Evolutionary conservation across 495 filamentous ascomycete species (phyloP).

Genomic region (Ramalina intermedia): DNA sequence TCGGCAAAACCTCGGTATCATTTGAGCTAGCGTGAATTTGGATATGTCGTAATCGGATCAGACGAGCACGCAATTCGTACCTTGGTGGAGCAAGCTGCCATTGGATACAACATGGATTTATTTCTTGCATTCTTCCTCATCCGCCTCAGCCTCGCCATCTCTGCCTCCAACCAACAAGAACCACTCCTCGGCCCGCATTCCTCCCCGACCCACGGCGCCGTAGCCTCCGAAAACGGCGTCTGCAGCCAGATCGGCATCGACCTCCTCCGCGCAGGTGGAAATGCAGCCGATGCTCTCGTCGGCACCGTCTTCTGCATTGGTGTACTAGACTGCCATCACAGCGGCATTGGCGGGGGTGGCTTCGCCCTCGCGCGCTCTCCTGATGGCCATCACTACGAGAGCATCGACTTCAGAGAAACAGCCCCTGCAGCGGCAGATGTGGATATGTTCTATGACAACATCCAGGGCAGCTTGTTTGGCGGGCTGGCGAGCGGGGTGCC

Average conservation of each 20-base stretch:
- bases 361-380: conserved; percentile 51
- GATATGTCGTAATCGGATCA: too few species aligned
- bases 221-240: conserved; percentile 58
- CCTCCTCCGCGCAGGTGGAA: conserved; percentile 55
- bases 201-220: conserved; percentile 41
- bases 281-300: conserved; percentile 62
- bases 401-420: conserved; percentile 73
- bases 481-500: conserved; percentile 67
- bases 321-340: conserved; percentile 49
- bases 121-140: too few species aligned
- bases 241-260: conserved; percentile 67
- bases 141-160: too few species aligned
- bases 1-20: too few species aligned
- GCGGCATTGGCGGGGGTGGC: conserved; percentile 73
- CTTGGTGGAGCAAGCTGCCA: too few species aligned
- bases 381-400: conserved; percentile 41
- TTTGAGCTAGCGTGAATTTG: too few species aligned
- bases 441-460: conserved; percentile 63
- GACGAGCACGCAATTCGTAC: too few species aligned
- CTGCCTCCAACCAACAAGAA: too few species aligned
- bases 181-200: background rate
- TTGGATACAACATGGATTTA: too few species aligned
- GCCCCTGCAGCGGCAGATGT: conserved; percentile 60
- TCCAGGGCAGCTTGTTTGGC: conserved; percentile 30
- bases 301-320: conserved; percentile 62